These are phyloP conservation scores for Arthrobotrys musiformis DNA, from an alignment of 2,329 filamentous ascomycete genomes.

Conservation along the genomic window DNA sequence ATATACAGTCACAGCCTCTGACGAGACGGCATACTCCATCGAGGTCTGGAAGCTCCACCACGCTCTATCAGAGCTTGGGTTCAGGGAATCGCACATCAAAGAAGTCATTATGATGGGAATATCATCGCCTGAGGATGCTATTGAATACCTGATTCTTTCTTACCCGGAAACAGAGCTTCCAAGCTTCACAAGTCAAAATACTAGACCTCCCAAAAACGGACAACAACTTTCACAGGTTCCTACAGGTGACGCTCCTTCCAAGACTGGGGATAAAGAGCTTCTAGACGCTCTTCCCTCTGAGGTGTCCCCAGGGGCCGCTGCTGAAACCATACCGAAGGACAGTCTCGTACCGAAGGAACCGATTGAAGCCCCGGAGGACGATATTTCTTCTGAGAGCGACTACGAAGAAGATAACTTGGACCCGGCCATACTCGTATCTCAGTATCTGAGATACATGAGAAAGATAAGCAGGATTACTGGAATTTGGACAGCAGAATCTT, in stretches of 20 bases:
- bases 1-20: conserved; percentile 65
- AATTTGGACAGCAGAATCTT: conserved; percentile 36
- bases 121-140: conserved; percentile 74
- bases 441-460: conserved; percentile 78
- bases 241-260: conserved; percentile 6
- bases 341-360: too few relatives aligned
- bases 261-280: background rate
- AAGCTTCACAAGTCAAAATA: conserved; percentile 68
- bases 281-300: background rate
- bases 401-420: conserved; percentile 59
- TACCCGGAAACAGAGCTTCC: conserved; percentile 76
- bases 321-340: background rate
- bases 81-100: conserved; percentile 73
- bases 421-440: conserved; percentile 68
- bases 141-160: conserved; percentile 90
- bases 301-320: background rate
- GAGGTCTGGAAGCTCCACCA: conserved; percentile 87
- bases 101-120: conserved; percentile 67
- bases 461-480: conserved; percentile 70
- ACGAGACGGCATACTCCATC: conserved; percentile 62
- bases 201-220: conserved; percentile 16
- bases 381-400: conserved; percentile 53
- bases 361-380: conserved; percentile 59
- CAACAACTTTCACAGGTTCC: conserved; percentile 29
- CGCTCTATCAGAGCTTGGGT: conserved; percentile 75